Evolutionary conservation across 495 filamentous ascomycete species (phyloP), one percentile per base, ranked within the genome.

Genomic region (Filosporella fistucella): DNA sequence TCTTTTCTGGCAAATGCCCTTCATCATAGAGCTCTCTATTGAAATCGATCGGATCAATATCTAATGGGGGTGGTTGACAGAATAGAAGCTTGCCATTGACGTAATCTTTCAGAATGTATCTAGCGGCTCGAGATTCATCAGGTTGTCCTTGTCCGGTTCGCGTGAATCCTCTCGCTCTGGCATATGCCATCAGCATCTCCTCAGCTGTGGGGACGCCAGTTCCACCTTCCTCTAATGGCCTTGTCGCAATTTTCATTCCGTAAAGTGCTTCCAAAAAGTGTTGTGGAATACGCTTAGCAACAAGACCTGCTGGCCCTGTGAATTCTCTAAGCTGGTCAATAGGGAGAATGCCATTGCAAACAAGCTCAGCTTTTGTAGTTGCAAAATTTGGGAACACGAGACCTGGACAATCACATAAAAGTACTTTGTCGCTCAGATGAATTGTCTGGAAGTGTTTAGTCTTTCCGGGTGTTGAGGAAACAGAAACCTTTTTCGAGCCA

Each of bases 361-460:
- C 94, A 10, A 99, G 80, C 59, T 99, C 94, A 21, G 88, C 94
- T 67, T 96, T 97, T 22, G 90, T 97, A 36, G 84, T 88, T 37
- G 94, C 91, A 57, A 97, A 99, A 66, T 97, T 96, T 48, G 94
- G 91, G 68, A 99, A 97, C 1, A 99, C 94, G 17, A 99, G 82
- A 78, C 94, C 94, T 23, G 94, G 94, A 59, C 94, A 99, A 81
- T 99, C 94, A 69, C 94, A 97, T 17, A 99, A 76, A 55, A 96
- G 78, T 53, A 97, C 87, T 51, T 82, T 76, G 13, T 90, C 84
- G 52, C 86, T 90, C 38, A 97, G 76, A 63, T 95, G 91, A 54
- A 99, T 89, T 14, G 94, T 99, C 64, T 99, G 94, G 71, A 99
- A 99, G 60, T 99, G 94, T 70, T 99, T 99, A 9, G 94, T 99